These are phyloP conservation scores for thale cress (Arabidopsis thaliana) DNA, from an alignment of 345 rosid species.

Conservation along the genomic window DNA sequence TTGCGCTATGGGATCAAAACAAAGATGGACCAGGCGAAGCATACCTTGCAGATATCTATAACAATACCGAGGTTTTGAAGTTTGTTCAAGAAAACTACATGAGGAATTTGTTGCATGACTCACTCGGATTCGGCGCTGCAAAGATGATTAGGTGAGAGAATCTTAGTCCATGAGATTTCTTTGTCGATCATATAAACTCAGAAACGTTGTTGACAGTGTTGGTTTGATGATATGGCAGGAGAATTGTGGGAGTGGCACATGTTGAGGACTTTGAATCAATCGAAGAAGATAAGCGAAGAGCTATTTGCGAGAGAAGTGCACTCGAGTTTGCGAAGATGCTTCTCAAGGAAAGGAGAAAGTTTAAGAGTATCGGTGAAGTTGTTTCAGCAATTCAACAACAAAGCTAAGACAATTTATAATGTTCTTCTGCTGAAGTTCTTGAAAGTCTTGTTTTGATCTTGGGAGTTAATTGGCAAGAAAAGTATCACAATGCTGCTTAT, in stretches of 20 bases:
- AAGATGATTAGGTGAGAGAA: conserved; percentile 84
- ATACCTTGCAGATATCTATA: conserved; percentile 79
- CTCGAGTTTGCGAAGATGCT: conserved; percentile 72
- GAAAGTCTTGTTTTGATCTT: conserved; percentile 20
- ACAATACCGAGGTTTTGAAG: conserved; percentile 62
- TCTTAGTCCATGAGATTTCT: not conserved
- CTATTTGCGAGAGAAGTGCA: conserved; percentile 75
- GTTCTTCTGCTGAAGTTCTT: conserved; percentile 12
- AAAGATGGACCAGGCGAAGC: conserved; percentile 90
- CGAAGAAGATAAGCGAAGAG: conserved; percentile 58
- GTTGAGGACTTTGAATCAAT: conserved; percentile 97
- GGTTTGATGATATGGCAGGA: conserved; percentile 50
- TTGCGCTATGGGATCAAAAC: conserved; percentile 72
- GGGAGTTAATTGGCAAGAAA: conserved; percentile 14
- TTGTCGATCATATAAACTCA: not conserved
- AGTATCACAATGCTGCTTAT: not conserved
- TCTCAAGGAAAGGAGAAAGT: conserved; percentile 80
- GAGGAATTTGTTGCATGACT: conserved; percentile 74
- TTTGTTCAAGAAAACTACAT: conserved; percentile 68
- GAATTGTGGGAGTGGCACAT: conserved; percentile 96
- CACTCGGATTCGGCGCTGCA: conserved; percentile 95
- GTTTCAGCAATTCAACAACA: conserved; percentile 57
- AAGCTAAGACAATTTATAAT: conserved; percentile 18
- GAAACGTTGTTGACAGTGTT: not conserved
- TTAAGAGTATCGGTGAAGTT: conserved; percentile 67